Evolutionary conservation across 768 basidiomycete genomes (phyloP), one percentile per base, ranked within the genome.

Genomic region (Amanita inopinata): DNA sequence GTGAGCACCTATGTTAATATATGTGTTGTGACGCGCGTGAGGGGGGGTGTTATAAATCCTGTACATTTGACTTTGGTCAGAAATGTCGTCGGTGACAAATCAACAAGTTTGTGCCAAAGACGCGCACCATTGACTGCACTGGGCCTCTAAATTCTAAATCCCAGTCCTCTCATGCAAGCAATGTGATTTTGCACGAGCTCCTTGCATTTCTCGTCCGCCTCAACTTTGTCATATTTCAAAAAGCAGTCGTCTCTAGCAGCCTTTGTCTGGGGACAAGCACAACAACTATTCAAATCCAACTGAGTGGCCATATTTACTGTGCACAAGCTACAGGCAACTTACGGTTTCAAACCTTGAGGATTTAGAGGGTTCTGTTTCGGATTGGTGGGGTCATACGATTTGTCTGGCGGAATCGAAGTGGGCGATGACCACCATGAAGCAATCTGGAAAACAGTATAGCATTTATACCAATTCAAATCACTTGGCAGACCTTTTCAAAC

Each of bases 291-390:
- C n/a, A 6, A n/a, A n/a, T n/a, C n/a, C n/a, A n/a, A n/a, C n/a
- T n/a, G n/a, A n/a, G n/a, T n/a, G n/a, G n/a, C n/a, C n/a, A n/a
- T n/a, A n/a, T n/a, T n/a, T n/a, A n/a, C n/a, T n/a, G n/a, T n/a
- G n/a, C n/a, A n/a, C n/a, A n/a, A n/a, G n/a, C n/a, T n/a, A n/a
- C n/a, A n/a, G n/a, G n/a, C n/a, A 24, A 67, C 89, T 46, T 59
- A 96, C 94, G 94, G 86, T 60, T 98, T 99, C 40, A 96, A 63
- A n/a, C 92, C 92, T 54, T 91, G 55, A 0, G 94, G 94, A 59
- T 98, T 98, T 44, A 93, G 62, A 6, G 89, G 91, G 58, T 96
- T 96, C 68, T 74, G 64, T 55, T 78, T 80, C 6, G 84, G 83
- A 56, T 86, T 70, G 11, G 83, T 82, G 1, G 83, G 78, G 61